Evolutionary conservation across 1,284 basidiomycete species (phyloP).

Genomic region (Rhizoctonia solani): DNA sequence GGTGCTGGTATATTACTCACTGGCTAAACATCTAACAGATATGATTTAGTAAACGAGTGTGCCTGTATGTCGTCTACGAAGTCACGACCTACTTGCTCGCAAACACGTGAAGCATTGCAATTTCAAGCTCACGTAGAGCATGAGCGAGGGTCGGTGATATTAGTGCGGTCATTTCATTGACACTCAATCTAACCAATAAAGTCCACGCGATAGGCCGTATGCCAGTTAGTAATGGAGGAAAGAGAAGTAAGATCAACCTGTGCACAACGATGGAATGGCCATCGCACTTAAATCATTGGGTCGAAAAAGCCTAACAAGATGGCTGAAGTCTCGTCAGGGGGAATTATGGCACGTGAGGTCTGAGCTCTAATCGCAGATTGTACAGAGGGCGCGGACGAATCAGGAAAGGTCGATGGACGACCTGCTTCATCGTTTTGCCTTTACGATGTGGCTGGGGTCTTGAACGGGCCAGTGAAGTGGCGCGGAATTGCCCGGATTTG

Average conservation of each 20-base stretch:
- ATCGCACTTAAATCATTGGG: neutral
- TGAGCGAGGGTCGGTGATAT: neutral
- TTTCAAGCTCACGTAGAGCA: neutral
- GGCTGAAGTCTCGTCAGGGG: neutral
- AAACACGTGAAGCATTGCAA: neutral
- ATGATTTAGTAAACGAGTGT: neutral
- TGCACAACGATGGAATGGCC: too few relatives aligned
- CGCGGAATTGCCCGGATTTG: neutral
- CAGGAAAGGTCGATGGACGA: neutral
- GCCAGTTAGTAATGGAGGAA: too few relatives aligned
- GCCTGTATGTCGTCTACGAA: neutral
- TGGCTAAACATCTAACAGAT: neutral
- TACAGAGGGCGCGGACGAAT: neutral
- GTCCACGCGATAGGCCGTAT: too few relatives aligned
- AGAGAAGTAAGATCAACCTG: too few relatives aligned
- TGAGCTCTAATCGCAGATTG: too few relatives aligned
- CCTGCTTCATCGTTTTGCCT: neutral
- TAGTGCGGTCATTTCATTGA: neutral
- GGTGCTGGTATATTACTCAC: neutral
- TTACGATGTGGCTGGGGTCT: neutral
- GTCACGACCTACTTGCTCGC: constrained; percentile 9
- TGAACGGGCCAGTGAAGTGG: neutral
- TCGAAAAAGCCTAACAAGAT: neutral
- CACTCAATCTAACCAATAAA: too few relatives aligned
- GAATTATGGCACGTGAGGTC: too few relatives aligned